A percentile compares a stretch with the other conserved stretches of the same genome.
These are phyloP conservation scores for Pythium graminicola DNA, from an alignment of 352 stramenopile genomes.

Conservation along the genomic window DNA sequence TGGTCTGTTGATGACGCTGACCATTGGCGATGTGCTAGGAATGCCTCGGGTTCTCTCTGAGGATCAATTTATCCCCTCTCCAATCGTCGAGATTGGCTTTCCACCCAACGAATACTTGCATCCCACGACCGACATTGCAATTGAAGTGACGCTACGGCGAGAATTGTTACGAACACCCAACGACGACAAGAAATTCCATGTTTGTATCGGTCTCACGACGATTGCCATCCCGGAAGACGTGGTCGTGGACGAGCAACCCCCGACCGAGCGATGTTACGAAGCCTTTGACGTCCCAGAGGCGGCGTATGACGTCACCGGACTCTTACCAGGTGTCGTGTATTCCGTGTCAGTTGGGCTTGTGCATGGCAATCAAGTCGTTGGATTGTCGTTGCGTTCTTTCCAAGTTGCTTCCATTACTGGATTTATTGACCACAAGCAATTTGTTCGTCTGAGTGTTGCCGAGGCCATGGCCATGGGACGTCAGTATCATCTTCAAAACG, in stretches of 20 bases:
- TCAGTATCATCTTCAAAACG: slow-evolving; percentile 29
- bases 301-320: slow-evolving; percentile 44
- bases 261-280: slow-evolving; percentile 53
- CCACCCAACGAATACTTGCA: slow-evolving; percentile 46
- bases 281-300: slow-evolving; percentile 36
- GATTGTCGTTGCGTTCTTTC: slow-evolving; percentile 58
- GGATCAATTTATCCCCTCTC: slow-evolving; percentile 1
- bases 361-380: slow-evolving; percentile 40
- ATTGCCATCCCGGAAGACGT: slow-evolving; percentile 40
- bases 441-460: slow-evolving; percentile 33
- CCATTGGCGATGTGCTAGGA: neutral
- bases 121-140: slow-evolving; percentile 35
- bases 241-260: slow-evolving; percentile 22
- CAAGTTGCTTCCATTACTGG: slow-evolving; percentile 38
- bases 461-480: slow-evolving; percentile 37
- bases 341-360: slow-evolving; percentile 46
- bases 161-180: no score
- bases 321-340: slow-evolving; percentile 53
- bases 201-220: slow-evolving; percentile 56
- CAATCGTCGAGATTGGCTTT: slow-evolving; percentile 48
- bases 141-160: slow-evolving; percentile 44
- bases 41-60: neutral
- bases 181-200: slow-evolving; percentile 21
- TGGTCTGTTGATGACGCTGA: neutral
- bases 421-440: slow-evolving; percentile 5